Conservation (phyloP, 192 early-diverging fungal genomes). For the Coemansia sp. region DNA sequence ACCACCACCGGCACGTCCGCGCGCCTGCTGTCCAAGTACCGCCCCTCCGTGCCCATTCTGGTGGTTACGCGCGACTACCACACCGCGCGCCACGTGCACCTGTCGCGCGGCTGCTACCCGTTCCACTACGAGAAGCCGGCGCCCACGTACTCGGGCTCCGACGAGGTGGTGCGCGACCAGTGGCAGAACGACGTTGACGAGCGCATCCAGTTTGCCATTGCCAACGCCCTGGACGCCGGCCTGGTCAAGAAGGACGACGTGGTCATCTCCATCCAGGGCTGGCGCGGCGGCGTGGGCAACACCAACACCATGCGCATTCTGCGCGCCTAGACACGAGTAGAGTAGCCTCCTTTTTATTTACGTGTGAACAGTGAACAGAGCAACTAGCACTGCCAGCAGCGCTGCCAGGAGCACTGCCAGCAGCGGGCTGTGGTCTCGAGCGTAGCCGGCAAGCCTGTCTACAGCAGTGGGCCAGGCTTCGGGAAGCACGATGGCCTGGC, state of each 20-base stretch:
- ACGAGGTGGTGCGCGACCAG: constrained; percentile 51
- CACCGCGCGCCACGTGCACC: constrained; percentile 71
- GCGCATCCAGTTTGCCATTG: constrained; percentile 74
- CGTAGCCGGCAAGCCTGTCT: constrained; percentile 8
- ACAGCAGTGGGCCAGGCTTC: constrained; percentile 46
- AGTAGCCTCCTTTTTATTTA: too few species aligned
- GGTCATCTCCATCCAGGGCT: constrained; percentile 76
- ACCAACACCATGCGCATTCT: constrained; percentile 82
- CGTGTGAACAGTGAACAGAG: too few species aligned
- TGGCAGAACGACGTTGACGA: constrained; percentile 85
- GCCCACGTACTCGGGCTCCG: constrained; percentile 39
- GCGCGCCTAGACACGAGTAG: constrained; percentile 55
- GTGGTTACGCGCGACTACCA: constrained; percentile 81
- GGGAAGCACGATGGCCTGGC: constrained; percentile 59
- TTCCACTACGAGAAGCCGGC: constrained; percentile 64
- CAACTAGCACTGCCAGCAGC: not conserved
- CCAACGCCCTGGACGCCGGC: constrained; percentile 66
- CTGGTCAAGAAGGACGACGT: constrained; percentile 65
- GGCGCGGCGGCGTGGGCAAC: constrained; percentile 74
- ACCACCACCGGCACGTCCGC: constrained; percentile 89
- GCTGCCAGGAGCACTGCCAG: not conserved
- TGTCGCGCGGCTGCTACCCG: constrained; percentile 79
- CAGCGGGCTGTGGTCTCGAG: constrained; percentile 1
- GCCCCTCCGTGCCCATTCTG: constrained; percentile 86
- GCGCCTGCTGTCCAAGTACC: constrained; percentile 88